Conservation (phyloP, 2,329 filamentous ascomycete genomes). For the Aureobasidium pullulans region DNA sequence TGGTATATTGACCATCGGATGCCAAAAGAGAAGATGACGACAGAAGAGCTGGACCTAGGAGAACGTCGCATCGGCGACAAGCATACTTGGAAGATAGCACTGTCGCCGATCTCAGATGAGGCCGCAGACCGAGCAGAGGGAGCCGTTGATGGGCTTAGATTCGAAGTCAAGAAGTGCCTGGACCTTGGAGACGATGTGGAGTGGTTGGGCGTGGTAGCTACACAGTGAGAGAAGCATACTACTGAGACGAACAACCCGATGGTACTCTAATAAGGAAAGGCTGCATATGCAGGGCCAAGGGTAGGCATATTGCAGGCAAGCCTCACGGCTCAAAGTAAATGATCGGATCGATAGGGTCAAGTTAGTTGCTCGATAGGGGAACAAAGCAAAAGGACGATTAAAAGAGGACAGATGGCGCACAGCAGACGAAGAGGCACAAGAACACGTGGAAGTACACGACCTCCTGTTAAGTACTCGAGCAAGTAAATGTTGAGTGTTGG, state of each 20-base stretch:
- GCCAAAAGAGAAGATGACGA: neutral
- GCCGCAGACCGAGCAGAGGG: neutral
- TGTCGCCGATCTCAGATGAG: neutral
- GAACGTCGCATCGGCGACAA: neutral
- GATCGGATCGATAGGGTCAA: neutral
- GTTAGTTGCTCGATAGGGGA: too few species aligned
- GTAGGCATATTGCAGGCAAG: neutral
- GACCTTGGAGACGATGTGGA: neutral
- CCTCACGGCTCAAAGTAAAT: neutral
- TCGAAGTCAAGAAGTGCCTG: neutral
- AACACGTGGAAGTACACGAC: neutral
- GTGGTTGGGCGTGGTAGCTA: neutral
- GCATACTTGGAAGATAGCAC: constrained; percentile 6
- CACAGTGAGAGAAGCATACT: neutral
- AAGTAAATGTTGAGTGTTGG: neutral
- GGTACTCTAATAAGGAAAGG: neutral
- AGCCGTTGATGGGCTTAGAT: neutral
- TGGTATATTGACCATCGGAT: neutral
- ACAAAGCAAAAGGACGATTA: neutral
- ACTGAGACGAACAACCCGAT: neutral
- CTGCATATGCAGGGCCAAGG: neutral
- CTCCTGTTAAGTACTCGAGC: neutral
- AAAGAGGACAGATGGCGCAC: neutral
- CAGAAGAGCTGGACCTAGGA: neutral
- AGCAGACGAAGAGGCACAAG: neutral